phyloP scores from a whole-genome alignment of 139 green algal species.

The Picochlorum sp. region DNA sequence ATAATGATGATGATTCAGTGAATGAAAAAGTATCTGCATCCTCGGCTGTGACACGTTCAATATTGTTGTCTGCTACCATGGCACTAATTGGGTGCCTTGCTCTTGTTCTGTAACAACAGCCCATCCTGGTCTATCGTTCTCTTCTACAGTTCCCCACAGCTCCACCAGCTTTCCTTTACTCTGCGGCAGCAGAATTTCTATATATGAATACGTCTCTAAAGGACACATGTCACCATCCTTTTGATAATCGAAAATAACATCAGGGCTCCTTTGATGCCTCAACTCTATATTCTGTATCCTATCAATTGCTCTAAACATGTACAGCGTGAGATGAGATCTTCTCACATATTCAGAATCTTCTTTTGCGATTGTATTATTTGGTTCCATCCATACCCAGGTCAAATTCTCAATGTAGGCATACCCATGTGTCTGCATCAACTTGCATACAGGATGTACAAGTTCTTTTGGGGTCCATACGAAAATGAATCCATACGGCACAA shows the following conservation, averaged over 20 bases:
- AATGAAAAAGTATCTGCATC: no score
- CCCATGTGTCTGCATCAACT: slow-evolving; percentile 46
- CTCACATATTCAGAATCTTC: slow-evolving; percentile 27
- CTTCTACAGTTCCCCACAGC: slow-evolving; percentile 40
- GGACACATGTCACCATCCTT: slow-evolving; percentile 22
- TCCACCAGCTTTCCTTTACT: slow-evolving; percentile 54
- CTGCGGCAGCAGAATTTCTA: slow-evolving; percentile 77
- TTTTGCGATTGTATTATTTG: slow-evolving; percentile 56
- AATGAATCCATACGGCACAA: slow-evolving; percentile 76
- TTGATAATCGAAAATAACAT: slow-evolving; percentile 77
- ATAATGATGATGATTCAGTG: no score
- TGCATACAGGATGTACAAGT: slow-evolving; percentile 36
- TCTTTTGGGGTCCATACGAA: slow-evolving; percentile 80
- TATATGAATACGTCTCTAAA: slow-evolving; percentile 44
- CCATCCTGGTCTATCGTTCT: slow-evolving; percentile 42
- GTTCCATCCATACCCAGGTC: slow-evolving; percentile 74
- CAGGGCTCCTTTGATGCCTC: slow-evolving; percentile 80
- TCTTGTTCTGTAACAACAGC: slow-evolving; percentile 32
- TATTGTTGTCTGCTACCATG: neutral
- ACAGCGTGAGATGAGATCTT: slow-evolving; percentile 71
- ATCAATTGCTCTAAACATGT: slow-evolving; percentile 66
- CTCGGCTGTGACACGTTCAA: no score
- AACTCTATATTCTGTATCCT: slow-evolving; percentile 80
- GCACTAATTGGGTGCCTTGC: neutral
- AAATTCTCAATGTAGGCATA: slow-evolving; percentile 89